These are phyloP conservation scores for Aureobasidium lini DNA, from an alignment of 2,329 filamentous ascomycete genomes.

Conservation along the genomic window DNA sequence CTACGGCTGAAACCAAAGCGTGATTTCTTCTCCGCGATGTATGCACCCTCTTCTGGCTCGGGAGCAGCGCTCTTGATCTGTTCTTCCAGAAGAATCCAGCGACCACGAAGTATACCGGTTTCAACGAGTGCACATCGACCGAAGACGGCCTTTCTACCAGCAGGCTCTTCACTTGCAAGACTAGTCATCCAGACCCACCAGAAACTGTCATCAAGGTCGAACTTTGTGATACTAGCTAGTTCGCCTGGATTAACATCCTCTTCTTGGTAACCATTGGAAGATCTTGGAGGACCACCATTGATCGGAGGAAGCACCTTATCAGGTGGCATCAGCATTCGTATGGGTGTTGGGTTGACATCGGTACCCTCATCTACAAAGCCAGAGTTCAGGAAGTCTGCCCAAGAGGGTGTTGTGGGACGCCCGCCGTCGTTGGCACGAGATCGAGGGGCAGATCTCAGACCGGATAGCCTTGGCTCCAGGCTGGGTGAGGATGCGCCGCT, in stretches of 20 bases:
- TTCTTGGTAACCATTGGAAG: conserved; percentile 57
- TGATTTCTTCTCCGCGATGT: conserved; percentile 91
- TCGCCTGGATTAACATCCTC: conserved; percentile 81
- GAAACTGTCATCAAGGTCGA: conserved; percentile 90
- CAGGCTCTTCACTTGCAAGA: conserved; percentile 81
- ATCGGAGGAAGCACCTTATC: conserved; percentile 89
- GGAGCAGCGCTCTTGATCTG: conserved; percentile 88
- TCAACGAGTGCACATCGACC: conserved; percentile 89
- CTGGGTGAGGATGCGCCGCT: conserved; percentile 18
- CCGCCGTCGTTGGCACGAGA: conserved; percentile 61
- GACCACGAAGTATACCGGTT: conserved; percentile 70
- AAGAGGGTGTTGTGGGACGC: conserved; percentile 89
- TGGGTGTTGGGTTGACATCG: conserved; percentile 40
- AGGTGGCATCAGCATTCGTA: conserved; percentile 73
- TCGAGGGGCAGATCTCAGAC: conserved; percentile 57
- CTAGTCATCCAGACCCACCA: conserved; percentile 99
- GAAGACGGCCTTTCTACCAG: conserved; percentile 81
- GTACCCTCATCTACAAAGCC: conserved; percentile 75
- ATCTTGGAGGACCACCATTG: conserved; percentile 61
- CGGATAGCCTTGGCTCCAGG: conserved; percentile 25
- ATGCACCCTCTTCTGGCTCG: conserved; percentile 75
- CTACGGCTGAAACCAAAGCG: conserved; percentile 79
- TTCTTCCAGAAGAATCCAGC: conserved; percentile 94
- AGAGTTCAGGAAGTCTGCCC: conserved; percentile 94
- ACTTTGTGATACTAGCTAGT: conserved; percentile 78